A percentile compares a stretch with the other conserved stretches of the same genome.
Conservation (phyloP, 352 stramenopile genomes). For the Phytophthora cajani region DNA sequence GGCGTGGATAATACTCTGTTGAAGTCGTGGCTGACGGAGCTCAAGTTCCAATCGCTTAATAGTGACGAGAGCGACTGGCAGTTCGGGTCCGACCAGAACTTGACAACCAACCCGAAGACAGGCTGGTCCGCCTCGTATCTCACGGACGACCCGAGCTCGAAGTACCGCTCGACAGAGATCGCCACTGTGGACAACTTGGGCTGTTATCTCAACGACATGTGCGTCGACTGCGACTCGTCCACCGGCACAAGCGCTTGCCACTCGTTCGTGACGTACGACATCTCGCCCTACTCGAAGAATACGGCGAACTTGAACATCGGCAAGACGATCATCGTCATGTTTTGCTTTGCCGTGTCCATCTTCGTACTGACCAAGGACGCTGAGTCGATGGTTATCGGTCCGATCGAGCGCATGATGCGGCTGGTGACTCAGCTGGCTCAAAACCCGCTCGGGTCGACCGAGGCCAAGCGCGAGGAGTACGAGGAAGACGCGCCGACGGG, state of each 20-base stretch:
- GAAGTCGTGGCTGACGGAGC: constrained; percentile 56
- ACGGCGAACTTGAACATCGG: constrained; percentile 74
- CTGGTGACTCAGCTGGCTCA: constrained; percentile 74
- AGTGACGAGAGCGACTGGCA: constrained; percentile 57
- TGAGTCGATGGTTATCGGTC: constrained; percentile 95
- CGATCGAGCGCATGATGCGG: constrained; percentile 97
- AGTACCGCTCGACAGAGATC: constrained; percentile 69
- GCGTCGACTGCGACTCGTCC: constrained; percentile 52
- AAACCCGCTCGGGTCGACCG: constrained; percentile 72
- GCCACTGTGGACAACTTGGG: constrained; percentile 68
- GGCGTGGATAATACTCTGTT: constrained; percentile 54
- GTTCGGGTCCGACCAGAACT: constrained; percentile 40
- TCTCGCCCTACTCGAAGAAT: constrained; percentile 47
- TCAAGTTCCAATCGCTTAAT: constrained; percentile 67
- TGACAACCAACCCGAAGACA: constrained; percentile 71
- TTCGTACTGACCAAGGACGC: constrained; percentile 94
- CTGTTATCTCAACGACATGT: constrained; percentile 72
- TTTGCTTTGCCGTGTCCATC: constrained; percentile 91
- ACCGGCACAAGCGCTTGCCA: constrained; percentile 59
- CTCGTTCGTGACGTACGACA: constrained; percentile 82
- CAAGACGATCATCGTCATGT: constrained; percentile 91
- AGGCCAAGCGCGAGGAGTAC: constrained; percentile 78
- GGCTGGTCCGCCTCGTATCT: constrained; percentile 73
- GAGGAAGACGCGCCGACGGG: constrained; percentile 54
- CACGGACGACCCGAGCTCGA: constrained; percentile 32